These are phyloP conservation scores for Sporothrix sp. DNA, from an alignment of 2,329 filamentous ascomycete genomes.

Conservation along the genomic window DNA sequence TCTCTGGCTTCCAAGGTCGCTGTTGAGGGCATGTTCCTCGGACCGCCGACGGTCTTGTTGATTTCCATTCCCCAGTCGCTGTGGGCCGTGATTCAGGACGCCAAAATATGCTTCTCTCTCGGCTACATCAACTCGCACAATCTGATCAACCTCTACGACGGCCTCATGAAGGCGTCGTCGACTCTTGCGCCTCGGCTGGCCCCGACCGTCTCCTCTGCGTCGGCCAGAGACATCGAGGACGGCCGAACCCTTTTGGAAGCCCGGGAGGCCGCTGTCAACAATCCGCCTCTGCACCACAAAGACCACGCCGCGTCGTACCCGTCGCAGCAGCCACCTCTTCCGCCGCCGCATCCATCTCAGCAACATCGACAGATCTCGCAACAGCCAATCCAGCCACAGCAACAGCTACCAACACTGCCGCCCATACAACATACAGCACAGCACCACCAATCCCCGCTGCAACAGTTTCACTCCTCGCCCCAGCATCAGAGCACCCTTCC, in stretches of 20 bases:
- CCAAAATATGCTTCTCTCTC: conserved; percentile 56
- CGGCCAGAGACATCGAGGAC: conserved; percentile 46
- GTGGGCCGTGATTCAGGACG: conserved; percentile 55
- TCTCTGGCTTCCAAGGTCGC: conserved; percentile 47
- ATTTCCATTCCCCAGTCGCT: conserved; percentile 56
- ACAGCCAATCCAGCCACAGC: no score
- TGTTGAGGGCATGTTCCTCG: conserved; percentile 59
- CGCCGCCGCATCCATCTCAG: no score
- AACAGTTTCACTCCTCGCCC: conserved; percentile 1
- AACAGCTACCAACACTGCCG: conserved; percentile 1
- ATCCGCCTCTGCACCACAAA: background rate
- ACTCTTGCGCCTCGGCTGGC: conserved; percentile 16
- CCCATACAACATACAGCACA: conserved; percentile 1
- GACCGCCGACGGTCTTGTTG: conserved; percentile 55
- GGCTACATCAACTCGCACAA: conserved; percentile 59
- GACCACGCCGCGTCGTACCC: conserved; percentile 7
- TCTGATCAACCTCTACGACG: conserved; percentile 54
- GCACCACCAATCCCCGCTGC: conserved; percentile 2
- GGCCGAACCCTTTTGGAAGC: conserved; percentile 47
- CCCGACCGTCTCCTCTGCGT: conserved; percentile 22
- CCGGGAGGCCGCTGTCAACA: conserved; percentile 33
- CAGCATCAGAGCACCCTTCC: conserved; percentile 4
- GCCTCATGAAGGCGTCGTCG: conserved; percentile 40
- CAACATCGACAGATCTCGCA: conserved; percentile 13
- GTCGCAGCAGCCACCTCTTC: background rate